Conservation (phyloP, 2,329 filamentous ascomycete species). For the Xenosphaeropsis pyriputrescens region DNA sequence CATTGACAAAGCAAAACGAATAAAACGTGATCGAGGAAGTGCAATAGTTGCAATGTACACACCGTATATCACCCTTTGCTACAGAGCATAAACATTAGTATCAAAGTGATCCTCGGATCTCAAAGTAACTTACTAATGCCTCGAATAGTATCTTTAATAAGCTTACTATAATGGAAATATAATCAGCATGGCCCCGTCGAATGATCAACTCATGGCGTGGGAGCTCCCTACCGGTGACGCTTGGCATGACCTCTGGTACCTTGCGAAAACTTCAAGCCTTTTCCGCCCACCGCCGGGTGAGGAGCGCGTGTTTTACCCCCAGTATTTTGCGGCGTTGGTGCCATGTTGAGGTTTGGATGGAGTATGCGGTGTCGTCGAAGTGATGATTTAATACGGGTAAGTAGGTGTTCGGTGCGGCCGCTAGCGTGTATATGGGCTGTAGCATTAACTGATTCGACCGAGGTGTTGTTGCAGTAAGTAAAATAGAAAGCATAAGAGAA, state of each 20-base stretch:
- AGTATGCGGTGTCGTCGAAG: no score
- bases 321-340: neutral
- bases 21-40: neutral
- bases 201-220: no score
- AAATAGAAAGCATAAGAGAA: no score
- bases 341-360: neutral
- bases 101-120: constrained; percentile 1
- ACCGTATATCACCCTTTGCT: constrained; percentile 42
- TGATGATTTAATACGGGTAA: no score
- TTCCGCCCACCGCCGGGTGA: constrained; percentile 3
- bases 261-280: constrained; percentile 1
- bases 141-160: constrained; percentile 29
- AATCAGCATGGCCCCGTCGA: neutral
- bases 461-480: no score
- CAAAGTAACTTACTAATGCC: constrained; percentile 32
- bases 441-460: no score
- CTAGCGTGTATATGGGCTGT: no score
- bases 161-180: constrained; percentile 23
- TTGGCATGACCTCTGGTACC: neutral
- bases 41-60: constrained; percentile 7
- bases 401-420: no score
- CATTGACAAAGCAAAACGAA: neutral
- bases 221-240: constrained; percentile 2
- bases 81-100: constrained; percentile 6
- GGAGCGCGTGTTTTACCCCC: neutral